These are phyloP conservation scores for Magnaporthales sp. DNA, from an alignment of 2,329 filamentous ascomycete species.

Conservation along the genomic window DNA sequence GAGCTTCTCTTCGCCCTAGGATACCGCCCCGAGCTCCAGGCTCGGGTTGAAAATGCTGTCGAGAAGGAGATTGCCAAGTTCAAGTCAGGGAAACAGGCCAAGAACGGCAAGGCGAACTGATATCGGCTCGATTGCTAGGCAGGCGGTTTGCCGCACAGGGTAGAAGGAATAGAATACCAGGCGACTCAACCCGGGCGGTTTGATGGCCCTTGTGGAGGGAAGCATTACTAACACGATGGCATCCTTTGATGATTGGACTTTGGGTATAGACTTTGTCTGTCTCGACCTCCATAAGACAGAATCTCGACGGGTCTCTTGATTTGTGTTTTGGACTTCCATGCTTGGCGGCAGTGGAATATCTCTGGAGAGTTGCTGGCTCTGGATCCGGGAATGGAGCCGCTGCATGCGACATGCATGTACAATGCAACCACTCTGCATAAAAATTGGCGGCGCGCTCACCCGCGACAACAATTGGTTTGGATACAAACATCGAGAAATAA, in stretches of 20 bases:
- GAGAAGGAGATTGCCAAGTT: constrained; percentile 70
- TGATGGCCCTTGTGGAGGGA: background rate
- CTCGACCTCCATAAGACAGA: background rate
- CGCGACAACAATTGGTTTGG: background rate
- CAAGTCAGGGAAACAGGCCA: constrained; percentile 43
- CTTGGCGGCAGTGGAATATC: background rate
- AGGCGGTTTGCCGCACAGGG: background rate
- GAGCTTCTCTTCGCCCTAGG: constrained; percentile 85
- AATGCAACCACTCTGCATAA: background rate
- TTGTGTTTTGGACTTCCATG: background rate
- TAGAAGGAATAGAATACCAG: background rate
- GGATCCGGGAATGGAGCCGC: background rate
- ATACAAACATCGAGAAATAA: background rate
- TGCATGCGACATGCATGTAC: background rate
- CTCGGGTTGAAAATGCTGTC: constrained; percentile 69
- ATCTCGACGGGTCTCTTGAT: background rate
- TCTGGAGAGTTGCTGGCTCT: background rate
- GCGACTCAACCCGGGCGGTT: background rate
- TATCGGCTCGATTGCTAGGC: background rate
- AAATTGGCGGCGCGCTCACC: background rate
- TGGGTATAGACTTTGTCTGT: background rate
- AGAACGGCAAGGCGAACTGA: constrained; percentile 43
- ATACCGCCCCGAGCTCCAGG: constrained; percentile 81
- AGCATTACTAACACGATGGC: background rate
- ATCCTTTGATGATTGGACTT: background rate